phyloP scores from a whole-genome alignment of 225 moss, liverwort and hornwort species.

The Ulota crispa region DNA sequence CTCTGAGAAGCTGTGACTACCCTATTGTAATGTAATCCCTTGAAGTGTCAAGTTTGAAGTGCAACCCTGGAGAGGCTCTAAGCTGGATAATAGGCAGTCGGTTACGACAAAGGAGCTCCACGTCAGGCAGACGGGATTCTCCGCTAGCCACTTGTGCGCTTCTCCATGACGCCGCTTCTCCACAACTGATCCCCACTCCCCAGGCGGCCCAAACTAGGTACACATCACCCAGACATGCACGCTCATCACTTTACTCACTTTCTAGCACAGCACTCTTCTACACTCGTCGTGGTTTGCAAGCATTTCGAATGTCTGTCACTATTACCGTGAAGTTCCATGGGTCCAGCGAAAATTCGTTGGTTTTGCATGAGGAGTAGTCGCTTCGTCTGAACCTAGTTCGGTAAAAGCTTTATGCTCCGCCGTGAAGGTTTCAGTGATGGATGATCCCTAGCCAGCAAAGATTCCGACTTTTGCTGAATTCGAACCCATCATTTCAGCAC shows the following conservation, averaged over 20 bases:
- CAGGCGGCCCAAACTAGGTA: background rate
- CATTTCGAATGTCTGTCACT: background rate
- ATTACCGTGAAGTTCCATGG: background rate
- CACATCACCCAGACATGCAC: background rate
- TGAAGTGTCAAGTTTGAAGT: too few species aligned
- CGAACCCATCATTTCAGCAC: background rate
- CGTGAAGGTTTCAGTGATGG: background rate
- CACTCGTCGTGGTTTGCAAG: too few species aligned
- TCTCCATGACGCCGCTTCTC: background rate
- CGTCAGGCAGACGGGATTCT: background rate
- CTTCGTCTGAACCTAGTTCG: background rate
- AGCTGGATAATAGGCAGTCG: too few species aligned
- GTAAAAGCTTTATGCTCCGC: background rate
- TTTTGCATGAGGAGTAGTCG: background rate
- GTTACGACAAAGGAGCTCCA: background rate
- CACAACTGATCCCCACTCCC: background rate
- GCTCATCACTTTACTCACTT: background rate
- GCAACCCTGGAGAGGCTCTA: too few species aligned
- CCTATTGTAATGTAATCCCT: too few species aligned
- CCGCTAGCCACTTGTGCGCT: conserved; percentile 22
- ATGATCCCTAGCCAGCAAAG: background rate
- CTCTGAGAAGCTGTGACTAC: too few species aligned
- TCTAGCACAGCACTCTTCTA: background rate
- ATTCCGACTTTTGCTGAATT: background rate
- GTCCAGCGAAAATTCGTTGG: background rate